A percentile compares a stretch with the other conserved stretches of the same genome.
These are phyloP conservation scores for Monotropa hypopitys DNA, from an alignment of 179 eudicot genomes.

Conservation along the genomic window DNA sequence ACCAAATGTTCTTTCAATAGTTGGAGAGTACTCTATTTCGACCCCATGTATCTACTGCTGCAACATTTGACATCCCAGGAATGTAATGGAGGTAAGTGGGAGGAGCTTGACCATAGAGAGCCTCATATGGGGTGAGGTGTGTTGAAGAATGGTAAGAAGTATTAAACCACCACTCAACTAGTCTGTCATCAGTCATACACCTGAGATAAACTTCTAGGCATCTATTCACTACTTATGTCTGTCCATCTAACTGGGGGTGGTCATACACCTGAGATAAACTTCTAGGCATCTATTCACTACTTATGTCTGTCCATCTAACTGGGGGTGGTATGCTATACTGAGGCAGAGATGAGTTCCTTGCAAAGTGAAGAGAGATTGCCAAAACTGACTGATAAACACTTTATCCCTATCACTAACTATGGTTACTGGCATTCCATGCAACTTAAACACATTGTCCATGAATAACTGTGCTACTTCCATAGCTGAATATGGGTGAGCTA, in stretches of 20 bases:
- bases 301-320: neutral
- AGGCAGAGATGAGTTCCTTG: neutral
- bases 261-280: neutral
- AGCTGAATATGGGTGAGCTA: neutral
- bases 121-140: too few species aligned
- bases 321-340: conserved; percentile 1
- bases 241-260: neutral
- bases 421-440: neutral
- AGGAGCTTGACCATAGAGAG: too few species aligned
- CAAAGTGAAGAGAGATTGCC: neutral
- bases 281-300: neutral
- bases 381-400: neutral
- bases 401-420: conserved; percentile 6
- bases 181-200: too few species aligned
- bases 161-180: neutral
- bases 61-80: too few species aligned
- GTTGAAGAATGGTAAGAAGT: neutral
- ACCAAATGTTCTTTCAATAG: too few species aligned
- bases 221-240: neutral
- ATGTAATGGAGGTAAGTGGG: too few species aligned
- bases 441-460: neutral
- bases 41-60: too few species aligned
- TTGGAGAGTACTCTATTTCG: too few species aligned
- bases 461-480: neutral
- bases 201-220: neutral